Conservation (phyloP, 768 basidiomycete genomes). For the Boletus huronensis region DNA sequence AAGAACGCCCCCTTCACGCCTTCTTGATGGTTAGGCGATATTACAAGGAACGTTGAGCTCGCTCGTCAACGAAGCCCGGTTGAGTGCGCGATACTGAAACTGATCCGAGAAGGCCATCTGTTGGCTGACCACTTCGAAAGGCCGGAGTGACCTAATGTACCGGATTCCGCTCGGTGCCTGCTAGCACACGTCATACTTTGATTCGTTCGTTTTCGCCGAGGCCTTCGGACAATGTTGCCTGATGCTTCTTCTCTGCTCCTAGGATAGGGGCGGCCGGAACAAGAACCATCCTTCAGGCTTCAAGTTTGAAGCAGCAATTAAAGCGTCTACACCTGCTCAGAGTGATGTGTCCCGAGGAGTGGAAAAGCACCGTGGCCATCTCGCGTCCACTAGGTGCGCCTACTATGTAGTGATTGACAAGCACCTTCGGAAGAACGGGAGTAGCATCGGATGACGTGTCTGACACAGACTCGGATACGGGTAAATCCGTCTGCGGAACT, state of each 20-base stretch:
- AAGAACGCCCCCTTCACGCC: constrained; percentile 21
- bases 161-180: constrained; percentile 3
- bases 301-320: constrained; percentile 1
- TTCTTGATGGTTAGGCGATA: constrained; percentile 24
- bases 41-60: constrained; percentile 17
- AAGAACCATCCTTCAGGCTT: constrained; percentile 6
- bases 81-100: constrained; percentile 1
- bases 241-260: neutral
- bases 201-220: constrained; percentile 12
- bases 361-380: too few species aligned
- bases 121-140: neutral
- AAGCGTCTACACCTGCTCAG: neutral
- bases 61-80: constrained; percentile 4
- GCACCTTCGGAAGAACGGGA: too few species aligned
- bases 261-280: constrained; percentile 13
- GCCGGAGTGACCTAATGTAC: neutral
- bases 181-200: constrained; percentile 4
- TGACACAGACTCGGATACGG: too few species aligned
- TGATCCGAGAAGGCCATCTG: constrained; percentile 20
- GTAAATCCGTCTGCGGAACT: neutral
- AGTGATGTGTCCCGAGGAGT: too few species aligned
- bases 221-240: constrained; percentile 1
- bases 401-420: too few species aligned
- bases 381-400: too few species aligned
- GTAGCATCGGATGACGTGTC: too few species aligned